Evolutionary conservation across 768 basidiomycete genomes (phyloP).

Genomic region (Trametes meyenii): DNA sequence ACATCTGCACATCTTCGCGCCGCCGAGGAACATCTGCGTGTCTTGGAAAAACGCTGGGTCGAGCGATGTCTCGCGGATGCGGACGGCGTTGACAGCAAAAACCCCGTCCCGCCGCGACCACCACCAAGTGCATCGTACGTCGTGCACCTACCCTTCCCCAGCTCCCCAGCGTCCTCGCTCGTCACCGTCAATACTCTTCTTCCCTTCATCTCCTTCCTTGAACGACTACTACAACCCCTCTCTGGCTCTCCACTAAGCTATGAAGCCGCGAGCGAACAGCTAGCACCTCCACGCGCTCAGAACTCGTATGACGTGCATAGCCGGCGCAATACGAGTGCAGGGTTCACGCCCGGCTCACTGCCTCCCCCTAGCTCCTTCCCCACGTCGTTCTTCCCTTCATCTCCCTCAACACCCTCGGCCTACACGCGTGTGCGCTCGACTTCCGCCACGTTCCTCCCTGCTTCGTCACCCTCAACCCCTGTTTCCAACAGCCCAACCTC

Average conservation of each 20-base stretch:
- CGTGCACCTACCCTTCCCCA: conserved; percentile 77
- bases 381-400: conserved; percentile 30
- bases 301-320: conserved; percentile 11
- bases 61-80: conserved; percentile 40
- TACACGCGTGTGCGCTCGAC: conserved; percentile 34
- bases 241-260: conserved; percentile 29
- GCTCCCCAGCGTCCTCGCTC: conserved; percentile 58
- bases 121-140: conserved; percentile 73
- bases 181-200: conserved; percentile 59
- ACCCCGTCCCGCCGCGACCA: conserved; percentile 55
- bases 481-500: conserved; percentile 17
- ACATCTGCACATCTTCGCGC: conserved; percentile 64
- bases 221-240: conserved; percentile 59
- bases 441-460: conserved; percentile 30
- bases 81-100: conserved; percentile 23
- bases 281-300: conserved; percentile 19
- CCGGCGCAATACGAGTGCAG: conserved; percentile 8
- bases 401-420: conserved; percentile 12
- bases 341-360: conserved; percentile 28
- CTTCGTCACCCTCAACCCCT: conserved; percentile 34
- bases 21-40: conserved; percentile 73
- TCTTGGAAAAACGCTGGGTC: conserved; percentile 69
- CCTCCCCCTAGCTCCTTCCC: conserved; percentile 34
- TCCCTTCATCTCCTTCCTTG: conserved; percentile 68
- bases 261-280: conserved; percentile 26